These are phyloP conservation scores for Phytophthora crassamura DNA, from an alignment of 352 stramenopile species.

Conservation along the genomic window DNA sequence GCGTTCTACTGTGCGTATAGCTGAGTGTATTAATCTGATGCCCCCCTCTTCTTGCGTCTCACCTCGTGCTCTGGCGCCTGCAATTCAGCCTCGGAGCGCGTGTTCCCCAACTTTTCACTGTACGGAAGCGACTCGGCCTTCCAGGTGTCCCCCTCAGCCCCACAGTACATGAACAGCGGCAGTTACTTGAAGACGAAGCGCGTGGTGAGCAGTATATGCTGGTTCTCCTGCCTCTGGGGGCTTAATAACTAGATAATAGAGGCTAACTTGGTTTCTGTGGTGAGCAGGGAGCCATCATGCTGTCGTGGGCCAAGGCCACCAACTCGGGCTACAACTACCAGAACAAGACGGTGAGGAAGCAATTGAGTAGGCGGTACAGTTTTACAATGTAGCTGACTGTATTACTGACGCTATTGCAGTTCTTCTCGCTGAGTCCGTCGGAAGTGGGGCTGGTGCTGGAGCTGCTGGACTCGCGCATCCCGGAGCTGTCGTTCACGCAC, in stretches of 20 bases:
- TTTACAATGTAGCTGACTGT: conserved; percentile 5
- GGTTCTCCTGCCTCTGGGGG: not conserved
- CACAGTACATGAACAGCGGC: conserved; percentile 67
- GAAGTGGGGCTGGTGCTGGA: conserved; percentile 83
- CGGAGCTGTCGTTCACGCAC: conserved; percentile 74
- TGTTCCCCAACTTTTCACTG: conserved; percentile 79
- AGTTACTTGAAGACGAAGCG: conserved; percentile 88
- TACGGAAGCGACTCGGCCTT: conserved; percentile 82
- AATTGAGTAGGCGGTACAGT: not conserved
- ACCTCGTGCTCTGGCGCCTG: conserved; percentile 12
- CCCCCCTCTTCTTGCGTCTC: conserved; percentile 7
- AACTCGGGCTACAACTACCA: conserved; percentile 82
- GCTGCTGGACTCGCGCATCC: conserved; percentile 70
- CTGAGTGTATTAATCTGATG: not conserved
- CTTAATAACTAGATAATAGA: not conserved
- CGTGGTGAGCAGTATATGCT: conserved; percentile 39
- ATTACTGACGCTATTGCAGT: conserved; percentile 45
- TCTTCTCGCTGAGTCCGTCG: conserved; percentile 81
- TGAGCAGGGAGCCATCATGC: conserved; percentile 77
- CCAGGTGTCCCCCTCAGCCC: conserved; percentile 70
- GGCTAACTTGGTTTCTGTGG: conserved; percentile 17
- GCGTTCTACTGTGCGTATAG: conserved; percentile 42
- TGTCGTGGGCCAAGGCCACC: conserved; percentile 80
- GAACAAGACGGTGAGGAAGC: conserved; percentile 70
- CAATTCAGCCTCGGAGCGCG: conserved; percentile 53